Base-by-base conservation (phyloP, 2,329 filamentous ascomycete genomes). In the Colletotrichum cereale region DNA sequence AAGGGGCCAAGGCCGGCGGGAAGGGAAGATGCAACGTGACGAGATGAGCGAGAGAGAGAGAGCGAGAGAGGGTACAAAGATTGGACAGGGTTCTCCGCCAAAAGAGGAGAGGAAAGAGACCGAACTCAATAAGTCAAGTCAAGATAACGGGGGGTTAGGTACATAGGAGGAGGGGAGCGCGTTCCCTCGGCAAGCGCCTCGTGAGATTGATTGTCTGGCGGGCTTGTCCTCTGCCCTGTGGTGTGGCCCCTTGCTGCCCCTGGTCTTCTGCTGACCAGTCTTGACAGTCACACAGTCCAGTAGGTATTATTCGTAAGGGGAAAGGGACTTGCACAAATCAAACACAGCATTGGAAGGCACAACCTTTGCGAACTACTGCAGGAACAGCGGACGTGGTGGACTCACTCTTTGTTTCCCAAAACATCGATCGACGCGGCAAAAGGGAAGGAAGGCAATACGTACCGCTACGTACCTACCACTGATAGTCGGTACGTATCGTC, bases 31-130 rank as follows among this genome's bases (percentile, higher is more conserved):
- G 67, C 56, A 50, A 31, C 29, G 34, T 40, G 34, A 31, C 29
- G 31, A 58, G 56, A 58, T 12, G 8, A 21, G 42, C 21, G 21
- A 50, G 29, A 18, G 29, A 53, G 29, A 34, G 52, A 31, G 52
- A 62, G 16, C 14, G n/a, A 42, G 58, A 53, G 47, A 16, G 16
- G 48, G 60, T 52, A 24, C 34, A 34, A 42, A 53, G 65, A 44
- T 34, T 26, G 52, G 24, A 34, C 69, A 71, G 52, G 69, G 65
- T 68, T 68, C 69, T 71, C 69, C 69, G 69, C 69, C 69, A 63
- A 71, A 71, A 63, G 48, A 53, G 61, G 48, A 55, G 65, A 68
- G 65, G 53, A 6, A 44, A 42, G n/a, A n/a, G 56, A 31, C n/a
- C 57, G 65, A 47, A 50, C 48, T 42, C 31, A 34, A 16, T n/a